Evolutionary conservation across 1,284 basidiomycete genomes (phyloP).

Genomic region (Cryptococcus amylolentus): DNA sequence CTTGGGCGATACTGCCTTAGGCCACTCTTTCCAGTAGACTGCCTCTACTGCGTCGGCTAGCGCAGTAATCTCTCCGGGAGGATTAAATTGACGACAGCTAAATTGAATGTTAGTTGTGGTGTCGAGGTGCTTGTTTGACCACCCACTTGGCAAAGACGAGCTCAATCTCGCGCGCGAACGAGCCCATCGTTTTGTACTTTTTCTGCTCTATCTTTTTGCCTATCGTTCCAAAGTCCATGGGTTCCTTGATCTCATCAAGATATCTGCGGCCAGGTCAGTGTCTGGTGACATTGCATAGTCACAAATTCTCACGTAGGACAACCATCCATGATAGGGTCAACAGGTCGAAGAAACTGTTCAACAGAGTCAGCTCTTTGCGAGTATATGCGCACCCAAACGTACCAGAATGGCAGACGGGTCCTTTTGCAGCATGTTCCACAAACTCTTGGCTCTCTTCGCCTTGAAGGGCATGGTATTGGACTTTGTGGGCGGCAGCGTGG

Average conservation of each 20-base stretch:
- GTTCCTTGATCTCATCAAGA: conserved; percentile 83
- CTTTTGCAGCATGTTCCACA: conserved; percentile 65
- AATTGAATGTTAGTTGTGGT: background rate
- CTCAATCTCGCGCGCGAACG: conserved; percentile 75
- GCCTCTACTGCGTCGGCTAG: conserved; percentile 70
- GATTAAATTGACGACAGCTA: conserved; percentile 78
- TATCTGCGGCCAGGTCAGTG: conserved; percentile 58
- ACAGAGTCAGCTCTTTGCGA: conserved; percentile 2
- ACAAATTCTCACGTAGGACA: conserved; percentile 71
- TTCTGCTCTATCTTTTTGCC: conserved; percentile 61
- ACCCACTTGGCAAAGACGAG: conserved; percentile 76
- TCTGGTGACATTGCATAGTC: background rate
- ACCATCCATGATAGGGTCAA: conserved; percentile 76
- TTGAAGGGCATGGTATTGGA: conserved; percentile 55
- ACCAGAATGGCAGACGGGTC: conserved; percentile 65
- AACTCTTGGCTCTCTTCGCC: conserved; percentile 72
- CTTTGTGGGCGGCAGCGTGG: conserved; percentile 26
- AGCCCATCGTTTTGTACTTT: conserved; percentile 72
- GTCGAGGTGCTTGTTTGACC: background rate
- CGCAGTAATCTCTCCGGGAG: conserved; percentile 62
- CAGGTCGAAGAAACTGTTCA: conserved; percentile 67
- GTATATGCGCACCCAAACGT: conserved; percentile 4
- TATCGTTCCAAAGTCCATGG: conserved; percentile 94
- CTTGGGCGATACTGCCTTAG: conserved; percentile 68
- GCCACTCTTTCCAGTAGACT: conserved; percentile 81